Conservation (phyloP, 176 grass and related monocot species). For the Typha latifolia region DNA sequence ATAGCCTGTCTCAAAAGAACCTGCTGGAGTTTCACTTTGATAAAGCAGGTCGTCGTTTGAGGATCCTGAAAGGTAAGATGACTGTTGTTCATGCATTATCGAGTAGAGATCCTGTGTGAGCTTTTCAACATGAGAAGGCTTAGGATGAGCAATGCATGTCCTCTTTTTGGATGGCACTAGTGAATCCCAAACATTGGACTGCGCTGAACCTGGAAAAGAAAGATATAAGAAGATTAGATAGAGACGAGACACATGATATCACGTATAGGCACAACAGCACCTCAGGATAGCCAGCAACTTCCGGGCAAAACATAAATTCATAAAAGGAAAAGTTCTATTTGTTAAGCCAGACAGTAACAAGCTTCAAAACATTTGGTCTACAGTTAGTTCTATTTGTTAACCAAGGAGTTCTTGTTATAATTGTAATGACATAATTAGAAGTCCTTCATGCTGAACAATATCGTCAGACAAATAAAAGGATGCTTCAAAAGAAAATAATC, state of each 20-base stretch:
- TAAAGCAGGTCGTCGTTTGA: slow-evolving; percentile 61
- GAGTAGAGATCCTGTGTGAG: slow-evolving; percentile 45
- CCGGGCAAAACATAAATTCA: too few species aligned
- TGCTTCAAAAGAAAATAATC: neutral
- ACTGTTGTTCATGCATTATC: slow-evolving; percentile 33
- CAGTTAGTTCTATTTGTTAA: neutral
- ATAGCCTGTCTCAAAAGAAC: slow-evolving; percentile 78
- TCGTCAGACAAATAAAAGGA: neutral
- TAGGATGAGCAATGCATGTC: slow-evolving; percentile 23
- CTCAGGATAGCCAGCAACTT: too few species aligned
- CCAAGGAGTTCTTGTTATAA: neutral
- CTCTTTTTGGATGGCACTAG: slow-evolving; percentile 37
- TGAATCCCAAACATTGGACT: slow-evolving; percentile 31
- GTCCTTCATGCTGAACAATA: neutral
- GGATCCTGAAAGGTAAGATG: slow-evolving; percentile 21
- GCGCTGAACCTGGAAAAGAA: slow-evolving; percentile 26
- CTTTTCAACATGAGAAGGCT: slow-evolving; percentile 28
- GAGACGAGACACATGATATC: too few species aligned
- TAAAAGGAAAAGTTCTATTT: too few species aligned
- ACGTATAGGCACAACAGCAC: neutral
- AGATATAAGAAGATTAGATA: neutral
- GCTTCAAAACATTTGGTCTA: too few species aligned
- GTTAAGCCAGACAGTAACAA: too few species aligned
- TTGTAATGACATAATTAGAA: neutral
- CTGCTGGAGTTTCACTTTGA: slow-evolving; percentile 48